These are phyloP conservation scores for Neurospora sp. DNA, from an alignment of 495 filamentous ascomycete genomes.

Conservation along the genomic window DNA sequence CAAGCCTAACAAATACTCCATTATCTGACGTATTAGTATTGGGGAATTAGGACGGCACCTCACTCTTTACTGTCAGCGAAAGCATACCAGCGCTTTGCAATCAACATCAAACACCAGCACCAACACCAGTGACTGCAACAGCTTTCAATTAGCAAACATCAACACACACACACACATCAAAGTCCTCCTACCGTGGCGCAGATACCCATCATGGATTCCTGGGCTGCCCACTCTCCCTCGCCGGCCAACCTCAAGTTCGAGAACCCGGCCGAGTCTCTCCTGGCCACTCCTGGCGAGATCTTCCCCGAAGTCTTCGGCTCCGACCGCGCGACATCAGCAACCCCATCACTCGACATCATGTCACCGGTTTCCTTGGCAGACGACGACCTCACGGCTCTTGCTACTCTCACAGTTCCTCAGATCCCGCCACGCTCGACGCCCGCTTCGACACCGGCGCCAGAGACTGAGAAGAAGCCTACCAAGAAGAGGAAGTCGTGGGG, in stretches of 20 bases:
- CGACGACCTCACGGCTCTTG: conserved; percentile 15
- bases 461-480: conserved; percentile 59
- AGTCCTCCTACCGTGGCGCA: conserved; percentile 25
- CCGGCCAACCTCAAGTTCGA: conserved; percentile 37
- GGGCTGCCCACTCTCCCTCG: conserved; percentile 27
- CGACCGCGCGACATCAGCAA: conserved; percentile 12
- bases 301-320: conserved; percentile 41
- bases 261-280: conserved; percentile 41
- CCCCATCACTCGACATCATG: conserved; percentile 35
- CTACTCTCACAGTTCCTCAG: conserved; percentile 7
- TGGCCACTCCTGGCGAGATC: conserved; percentile 40
- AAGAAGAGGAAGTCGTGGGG: conserved; percentile 99
- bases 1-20: conserved; percentile 7
- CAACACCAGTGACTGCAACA: neutral
- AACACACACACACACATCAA: conserved; percentile 15
- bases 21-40: conserved; percentile 26
- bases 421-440: conserved; percentile 5
- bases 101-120: conserved; percentile 5
- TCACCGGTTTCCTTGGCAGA: conserved; percentile 31
- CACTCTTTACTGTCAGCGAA: conserved; percentile 19
- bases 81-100: conserved; percentile 2
- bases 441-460: conserved; percentile 11
- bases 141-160: conserved; percentile 1
- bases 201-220: conserved; percentile 27
- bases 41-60: conserved; percentile 34